These are phyloP conservation scores for Echites panduratus DNA, from an alignment of 257 asterid species.

Conservation along the genomic window DNA sequence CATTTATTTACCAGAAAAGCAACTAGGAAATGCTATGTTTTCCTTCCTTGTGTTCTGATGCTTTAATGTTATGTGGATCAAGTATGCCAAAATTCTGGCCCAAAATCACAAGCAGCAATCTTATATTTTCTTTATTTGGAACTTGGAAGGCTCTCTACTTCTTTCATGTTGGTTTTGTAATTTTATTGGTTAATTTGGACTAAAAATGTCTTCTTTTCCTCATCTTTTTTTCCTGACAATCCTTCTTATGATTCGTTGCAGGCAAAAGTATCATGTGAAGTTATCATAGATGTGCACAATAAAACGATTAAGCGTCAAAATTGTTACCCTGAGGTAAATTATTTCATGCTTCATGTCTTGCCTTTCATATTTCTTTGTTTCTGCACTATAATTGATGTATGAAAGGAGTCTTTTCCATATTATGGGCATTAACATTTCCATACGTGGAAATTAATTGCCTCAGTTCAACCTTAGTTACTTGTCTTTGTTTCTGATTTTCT, in stretches of 20 bases:
- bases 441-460: background rate
- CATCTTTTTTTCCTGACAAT: background rate
- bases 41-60: background rate
- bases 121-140: background rate
- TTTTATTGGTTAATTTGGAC: background rate
- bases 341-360: background rate
- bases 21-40: background rate
- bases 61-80: background rate
- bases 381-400: background rate
- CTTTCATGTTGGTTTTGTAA: background rate
- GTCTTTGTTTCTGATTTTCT: background rate
- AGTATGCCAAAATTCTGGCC: background rate
- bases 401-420: background rate
- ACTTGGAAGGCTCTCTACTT: background rate
- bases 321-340: slow-evolving; percentile 44
- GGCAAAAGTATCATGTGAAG: slow-evolving; percentile 40
- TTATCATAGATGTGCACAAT: slow-evolving; percentile 27
- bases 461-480: background rate
- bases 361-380: background rate
- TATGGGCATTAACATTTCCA: background rate
- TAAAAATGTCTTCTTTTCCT: background rate
- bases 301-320: slow-evolving; percentile 35
- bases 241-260: slow-evolving; percentile 14
- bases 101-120: background rate
- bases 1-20: background rate